phyloP scores from a whole-genome alignment of 1,139 yeast genomes.

The Hyphopichia burtonii region DNA sequence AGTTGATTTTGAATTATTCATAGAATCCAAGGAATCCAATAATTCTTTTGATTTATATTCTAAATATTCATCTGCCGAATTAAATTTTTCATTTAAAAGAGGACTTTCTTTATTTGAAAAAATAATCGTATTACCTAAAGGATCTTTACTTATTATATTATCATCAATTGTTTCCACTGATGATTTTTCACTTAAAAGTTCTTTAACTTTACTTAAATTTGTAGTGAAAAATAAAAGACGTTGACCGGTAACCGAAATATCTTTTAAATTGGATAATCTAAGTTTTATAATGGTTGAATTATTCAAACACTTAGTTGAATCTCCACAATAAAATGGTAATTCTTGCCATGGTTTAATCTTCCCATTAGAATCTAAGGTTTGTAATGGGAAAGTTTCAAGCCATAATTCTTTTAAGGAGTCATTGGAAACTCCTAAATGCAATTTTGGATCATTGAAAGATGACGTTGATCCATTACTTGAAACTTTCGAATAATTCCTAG shows the following conservation, averaged over 20 bases:
- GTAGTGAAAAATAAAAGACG: conserved; percentile 53
- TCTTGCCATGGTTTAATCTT: conserved; percentile 60
- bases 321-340: conserved; percentile 53
- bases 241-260: conserved; percentile 26
- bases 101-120: conserved; percentile 40
- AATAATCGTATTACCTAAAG: conserved; percentile 52
- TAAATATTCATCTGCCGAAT: conserved; percentile 29
- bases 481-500: conserved; percentile 52
- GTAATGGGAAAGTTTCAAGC: conserved; percentile 67
- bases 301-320: conserved; percentile 27
- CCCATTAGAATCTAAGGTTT: conserved; percentile 46
- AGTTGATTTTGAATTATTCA: not conserved
- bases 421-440: conserved; percentile 53
- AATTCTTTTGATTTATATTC: conserved; percentile 17
- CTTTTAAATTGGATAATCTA: conserved; percentile 45
- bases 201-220: conserved; percentile 37
- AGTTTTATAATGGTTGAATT: conserved; percentile 50
- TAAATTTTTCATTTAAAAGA: conserved; percentile 26
- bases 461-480: conserved; percentile 42
- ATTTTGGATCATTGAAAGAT: conserved; percentile 26
- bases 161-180: conserved; percentile 10
- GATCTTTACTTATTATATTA: conserved; percentile 44
- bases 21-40: conserved; percentile 7
- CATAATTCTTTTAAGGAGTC: conserved; percentile 69
- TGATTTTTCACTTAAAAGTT: conserved; percentile 22